phyloP scores from a whole-genome alignment of 139 green algal genomes.

The Coccomyxa sp. region DNA sequence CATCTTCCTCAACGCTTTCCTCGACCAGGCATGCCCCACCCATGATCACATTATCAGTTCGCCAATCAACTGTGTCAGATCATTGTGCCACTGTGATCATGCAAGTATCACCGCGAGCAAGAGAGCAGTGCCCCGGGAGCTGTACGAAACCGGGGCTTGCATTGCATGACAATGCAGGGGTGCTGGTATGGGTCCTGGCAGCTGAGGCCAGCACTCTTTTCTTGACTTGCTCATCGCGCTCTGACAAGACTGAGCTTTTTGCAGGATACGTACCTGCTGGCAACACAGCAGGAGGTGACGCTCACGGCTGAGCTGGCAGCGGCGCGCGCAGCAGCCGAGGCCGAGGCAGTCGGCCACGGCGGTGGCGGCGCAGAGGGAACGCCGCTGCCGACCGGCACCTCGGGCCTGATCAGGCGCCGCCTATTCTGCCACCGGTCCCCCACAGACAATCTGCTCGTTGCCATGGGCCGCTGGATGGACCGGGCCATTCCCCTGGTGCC shows the following conservation, averaged over 20 bases:
- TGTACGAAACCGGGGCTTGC: too few relatives aligned
- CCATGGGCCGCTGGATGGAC: constrained; percentile 20
- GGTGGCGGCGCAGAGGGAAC: not conserved
- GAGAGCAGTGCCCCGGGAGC: too few relatives aligned
- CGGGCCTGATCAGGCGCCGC: constrained; percentile 4
- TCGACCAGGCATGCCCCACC: constrained; percentile 1
- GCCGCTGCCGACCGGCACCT: not conserved
- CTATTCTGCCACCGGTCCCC: constrained; percentile 19
- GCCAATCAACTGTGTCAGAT: too few relatives aligned
- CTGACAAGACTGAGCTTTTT: not conserved
- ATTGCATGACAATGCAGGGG: too few relatives aligned
- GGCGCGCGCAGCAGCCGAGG: not conserved
- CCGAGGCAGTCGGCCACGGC: not conserved
- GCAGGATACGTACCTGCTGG: constrained; percentile 30
- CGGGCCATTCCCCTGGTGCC: constrained; percentile 10
- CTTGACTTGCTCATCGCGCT: too few relatives aligned
- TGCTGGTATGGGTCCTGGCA: too few relatives aligned
- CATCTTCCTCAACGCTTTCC: constrained; percentile 21
- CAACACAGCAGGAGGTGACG: constrained; percentile 23
- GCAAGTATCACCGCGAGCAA: too few relatives aligned
- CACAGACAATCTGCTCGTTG: constrained; percentile 19
- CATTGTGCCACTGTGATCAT: too few relatives aligned
- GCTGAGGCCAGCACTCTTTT: too few relatives aligned
- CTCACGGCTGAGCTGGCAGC: constrained; percentile 14
- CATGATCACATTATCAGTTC: not conserved